These are phyloP conservation scores for Saksenaea oblongispora DNA, from an alignment of 371 early-diverging fungal genomes.

Conservation along the genomic window DNA sequence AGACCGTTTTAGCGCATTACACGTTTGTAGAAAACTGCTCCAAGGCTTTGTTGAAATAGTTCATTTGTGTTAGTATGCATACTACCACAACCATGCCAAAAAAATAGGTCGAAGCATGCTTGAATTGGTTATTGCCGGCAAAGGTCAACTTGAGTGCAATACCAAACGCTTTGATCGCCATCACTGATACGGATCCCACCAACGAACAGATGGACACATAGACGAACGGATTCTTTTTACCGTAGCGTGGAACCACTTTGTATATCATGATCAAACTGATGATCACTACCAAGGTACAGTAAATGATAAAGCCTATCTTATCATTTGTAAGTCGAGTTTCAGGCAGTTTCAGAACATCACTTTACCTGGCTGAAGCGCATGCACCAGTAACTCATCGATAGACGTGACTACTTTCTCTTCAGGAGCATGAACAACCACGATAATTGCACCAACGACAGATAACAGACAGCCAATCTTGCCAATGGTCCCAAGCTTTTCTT, in stretches of 20 bases:
- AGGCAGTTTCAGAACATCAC: conserved; percentile 5
- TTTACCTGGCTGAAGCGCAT: conserved; percentile 71
- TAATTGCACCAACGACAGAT: conserved; percentile 85
- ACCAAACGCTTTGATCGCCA: conserved; percentile 90
- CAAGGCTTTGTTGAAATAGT: conserved; percentile 95
- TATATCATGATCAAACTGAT: conserved; percentile 76
- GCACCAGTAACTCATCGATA: conserved; percentile 65
- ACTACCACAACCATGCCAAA: conserved; percentile 79
- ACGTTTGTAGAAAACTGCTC: conserved; percentile 88
- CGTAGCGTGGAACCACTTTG: conserved; percentile 76
- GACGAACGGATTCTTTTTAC: conserved; percentile 78
- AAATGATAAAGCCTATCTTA: conserved; percentile 72
- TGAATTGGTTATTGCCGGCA: conserved; percentile 89
- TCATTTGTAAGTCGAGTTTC: neutral
- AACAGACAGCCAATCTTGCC: conserved; percentile 90
- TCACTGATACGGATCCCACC: conserved; percentile 88
- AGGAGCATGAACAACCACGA: conserved; percentile 89
- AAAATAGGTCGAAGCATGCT: conserved; percentile 82
- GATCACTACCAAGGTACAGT: conserved; percentile 66
- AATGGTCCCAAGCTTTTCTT: conserved; percentile 76
- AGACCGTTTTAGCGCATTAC: conserved; percentile 31
- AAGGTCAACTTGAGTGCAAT: conserved; percentile 90
- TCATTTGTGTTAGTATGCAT: conserved; percentile 91
- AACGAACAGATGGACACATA: conserved; percentile 89
- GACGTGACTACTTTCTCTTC: conserved; percentile 75